phyloP scores from a whole-genome alignment of 805 yeast species.

The Saccharomyces paradoxus region DNA sequence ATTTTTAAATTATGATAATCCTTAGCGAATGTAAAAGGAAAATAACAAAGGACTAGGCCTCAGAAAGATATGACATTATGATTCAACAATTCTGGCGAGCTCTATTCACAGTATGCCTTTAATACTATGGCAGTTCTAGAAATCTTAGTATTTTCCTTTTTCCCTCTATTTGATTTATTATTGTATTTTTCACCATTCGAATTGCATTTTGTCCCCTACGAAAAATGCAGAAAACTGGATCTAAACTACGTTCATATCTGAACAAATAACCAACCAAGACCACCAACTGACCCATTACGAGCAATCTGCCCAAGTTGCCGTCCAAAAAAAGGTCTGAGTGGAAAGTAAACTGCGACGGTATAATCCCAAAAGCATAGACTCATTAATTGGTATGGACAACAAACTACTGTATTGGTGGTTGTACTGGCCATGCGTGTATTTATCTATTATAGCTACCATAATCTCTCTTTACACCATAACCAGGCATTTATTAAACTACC shows the following conservation, averaged over 20 bases:
- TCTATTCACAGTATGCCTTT: background rate
- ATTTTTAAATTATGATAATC: background rate
- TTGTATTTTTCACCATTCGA: background rate
- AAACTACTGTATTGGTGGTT: constrained; percentile 17
- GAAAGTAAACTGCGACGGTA: background rate
- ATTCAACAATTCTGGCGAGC: background rate
- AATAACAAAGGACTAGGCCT: background rate
- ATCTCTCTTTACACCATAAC: constrained; percentile 41
- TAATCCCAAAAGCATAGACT: background rate
- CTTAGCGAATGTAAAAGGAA: background rate
- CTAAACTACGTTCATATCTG: background rate
- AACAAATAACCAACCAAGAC: background rate
- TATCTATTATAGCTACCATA: constrained; percentile 28
- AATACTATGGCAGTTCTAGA: background rate
- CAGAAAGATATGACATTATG: background rate
- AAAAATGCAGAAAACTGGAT: background rate
- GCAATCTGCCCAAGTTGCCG: background rate
- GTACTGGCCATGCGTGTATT: constrained; percentile 17
- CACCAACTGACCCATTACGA: background rate
- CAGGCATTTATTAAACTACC: constrained; percentile 58
- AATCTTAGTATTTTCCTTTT: background rate
- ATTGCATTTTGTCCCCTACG: background rate
- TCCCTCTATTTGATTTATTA: background rate
- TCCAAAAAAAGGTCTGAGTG: background rate
- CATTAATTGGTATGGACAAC: background rate